Conservation (phyloP, 176 grass and related monocot species). For the Oryza meridionalis region DNA sequence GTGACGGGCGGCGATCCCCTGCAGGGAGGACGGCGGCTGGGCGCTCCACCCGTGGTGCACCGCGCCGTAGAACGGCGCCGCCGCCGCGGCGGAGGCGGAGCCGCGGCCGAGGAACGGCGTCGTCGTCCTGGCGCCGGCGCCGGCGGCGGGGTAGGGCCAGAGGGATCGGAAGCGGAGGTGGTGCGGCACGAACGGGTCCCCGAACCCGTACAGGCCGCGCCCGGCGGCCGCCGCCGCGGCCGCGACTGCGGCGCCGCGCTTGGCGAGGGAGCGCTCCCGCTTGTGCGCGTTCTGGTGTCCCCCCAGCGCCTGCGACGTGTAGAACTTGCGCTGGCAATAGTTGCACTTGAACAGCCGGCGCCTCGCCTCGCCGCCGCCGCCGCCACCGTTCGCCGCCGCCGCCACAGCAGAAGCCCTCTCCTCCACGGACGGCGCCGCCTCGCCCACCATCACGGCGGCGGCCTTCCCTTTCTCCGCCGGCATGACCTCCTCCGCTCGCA, state of each 20-base stretch:
- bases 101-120: conserved; percentile 24
- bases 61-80: conserved; percentile 22
- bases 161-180: conserved; percentile 33
- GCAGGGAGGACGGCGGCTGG: conserved; percentile 9
- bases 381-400: neutral
- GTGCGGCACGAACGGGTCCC: conserved; percentile 35
- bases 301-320: conserved; percentile 90
- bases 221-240: neutral
- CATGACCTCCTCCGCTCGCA: neutral
- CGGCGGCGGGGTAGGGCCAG: conserved; percentile 35
- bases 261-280: conserved; percentile 74
- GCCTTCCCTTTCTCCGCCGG: neutral
- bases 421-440: conserved; percentile 6
- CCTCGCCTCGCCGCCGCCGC: conserved; percentile 1
- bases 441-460: neutral
- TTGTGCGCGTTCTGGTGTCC: conserved; percentile 99
- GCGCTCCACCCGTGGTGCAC: conserved; percentile 35
- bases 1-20: neutral
- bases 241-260: conserved; percentile 41
- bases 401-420: neutral
- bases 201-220: conserved; percentile 21
- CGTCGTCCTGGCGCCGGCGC: neutral
- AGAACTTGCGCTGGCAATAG: conserved; percentile 90
- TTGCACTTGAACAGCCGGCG: conserved; percentile 77
- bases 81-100: neutral